phyloP scores from a whole-genome alignment of 192 early-diverging fungal genomes.

The Coemansia sp. region DNA sequence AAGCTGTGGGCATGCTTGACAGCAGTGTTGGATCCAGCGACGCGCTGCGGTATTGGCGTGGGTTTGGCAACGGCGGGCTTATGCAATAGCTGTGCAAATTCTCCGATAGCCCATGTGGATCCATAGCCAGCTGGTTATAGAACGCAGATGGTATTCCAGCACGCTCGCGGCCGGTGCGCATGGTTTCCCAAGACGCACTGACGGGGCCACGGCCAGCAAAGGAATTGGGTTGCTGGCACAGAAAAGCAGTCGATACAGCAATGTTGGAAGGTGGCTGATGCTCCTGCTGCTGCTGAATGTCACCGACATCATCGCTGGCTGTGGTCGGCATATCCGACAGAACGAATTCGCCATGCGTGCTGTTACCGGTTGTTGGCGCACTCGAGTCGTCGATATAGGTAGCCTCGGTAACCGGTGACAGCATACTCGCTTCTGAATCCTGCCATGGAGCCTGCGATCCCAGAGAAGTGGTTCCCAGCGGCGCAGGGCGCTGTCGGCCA shows the following conservation, averaged over 20 bases:
- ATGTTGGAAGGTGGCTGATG: not conserved
- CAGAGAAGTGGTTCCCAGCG: not conserved
- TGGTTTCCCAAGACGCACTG: slow-evolving; percentile 8
- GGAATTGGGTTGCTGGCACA: not conserved
- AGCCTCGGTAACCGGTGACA: slow-evolving; percentile 8
- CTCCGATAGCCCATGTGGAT: not conserved
- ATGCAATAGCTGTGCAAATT: slow-evolving; percentile 37
- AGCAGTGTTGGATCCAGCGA: slow-evolving; percentile 46
- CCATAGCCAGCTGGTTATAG: not conserved
- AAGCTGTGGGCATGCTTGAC: slow-evolving; percentile 35
- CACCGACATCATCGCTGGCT: not conserved
- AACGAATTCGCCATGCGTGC: not conserved
- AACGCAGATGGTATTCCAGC: not conserved
- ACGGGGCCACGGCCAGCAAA: not conserved
- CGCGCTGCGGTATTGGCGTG: slow-evolving; percentile 26
- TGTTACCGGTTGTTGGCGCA: slow-evolving; percentile 1
- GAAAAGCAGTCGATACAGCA: not conserved
- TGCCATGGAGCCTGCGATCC: not conserved
- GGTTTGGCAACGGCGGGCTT: not conserved
- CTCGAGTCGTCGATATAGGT: not conserved
- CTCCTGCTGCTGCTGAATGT: not conserved
- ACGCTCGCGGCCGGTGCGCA: not conserved
- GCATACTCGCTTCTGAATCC: not conserved
- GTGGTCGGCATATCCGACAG: not conserved
- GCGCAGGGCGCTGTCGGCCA: slow-evolving; percentile 2